Conservation (phyloP, 441 rosid species). For the Adansonia madagascariensis region DNA sequence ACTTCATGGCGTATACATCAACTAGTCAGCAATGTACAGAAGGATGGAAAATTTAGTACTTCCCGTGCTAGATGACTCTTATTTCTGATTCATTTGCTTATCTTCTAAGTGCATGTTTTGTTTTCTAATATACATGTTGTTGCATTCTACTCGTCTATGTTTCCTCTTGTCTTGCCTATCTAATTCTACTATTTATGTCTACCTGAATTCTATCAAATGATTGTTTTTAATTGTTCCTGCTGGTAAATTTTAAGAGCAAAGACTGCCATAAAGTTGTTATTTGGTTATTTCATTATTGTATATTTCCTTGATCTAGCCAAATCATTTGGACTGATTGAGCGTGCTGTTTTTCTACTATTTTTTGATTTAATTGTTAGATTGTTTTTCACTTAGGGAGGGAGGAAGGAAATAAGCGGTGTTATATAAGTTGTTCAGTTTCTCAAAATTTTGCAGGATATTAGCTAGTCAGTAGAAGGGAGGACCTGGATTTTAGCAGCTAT, state of each 20-base stretch:
- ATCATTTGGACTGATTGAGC: not conserved
- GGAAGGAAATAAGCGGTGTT: not conserved
- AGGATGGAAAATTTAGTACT: not conserved
- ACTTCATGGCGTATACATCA: not conserved
- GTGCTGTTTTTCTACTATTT: not conserved
- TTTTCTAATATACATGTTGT: not conserved
- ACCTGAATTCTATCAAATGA: not conserved
- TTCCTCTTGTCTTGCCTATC: not conserved
- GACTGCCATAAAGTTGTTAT: not conserved
- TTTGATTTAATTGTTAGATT: too few relatives aligned
- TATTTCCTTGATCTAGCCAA: not conserved
- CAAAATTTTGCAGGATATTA: too few relatives aligned
- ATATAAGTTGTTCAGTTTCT: too few relatives aligned
- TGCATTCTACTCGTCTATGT: constrained; percentile 2
- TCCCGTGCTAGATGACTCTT: not conserved
- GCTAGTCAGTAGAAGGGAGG: too few relatives aligned
- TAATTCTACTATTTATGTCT: not conserved
- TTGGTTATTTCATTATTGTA: not conserved
- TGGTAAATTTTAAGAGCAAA: not conserved
- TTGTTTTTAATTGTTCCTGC: not conserved
- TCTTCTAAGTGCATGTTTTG: not conserved
- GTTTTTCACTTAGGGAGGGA: not conserved
- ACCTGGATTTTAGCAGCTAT: too few relatives aligned
- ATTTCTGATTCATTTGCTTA: constrained; percentile 1
- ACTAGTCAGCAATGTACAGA: not conserved